Base-by-base conservation (phyloP, 176 grass and related monocot genomes). In the Carex pumila region DNA sequence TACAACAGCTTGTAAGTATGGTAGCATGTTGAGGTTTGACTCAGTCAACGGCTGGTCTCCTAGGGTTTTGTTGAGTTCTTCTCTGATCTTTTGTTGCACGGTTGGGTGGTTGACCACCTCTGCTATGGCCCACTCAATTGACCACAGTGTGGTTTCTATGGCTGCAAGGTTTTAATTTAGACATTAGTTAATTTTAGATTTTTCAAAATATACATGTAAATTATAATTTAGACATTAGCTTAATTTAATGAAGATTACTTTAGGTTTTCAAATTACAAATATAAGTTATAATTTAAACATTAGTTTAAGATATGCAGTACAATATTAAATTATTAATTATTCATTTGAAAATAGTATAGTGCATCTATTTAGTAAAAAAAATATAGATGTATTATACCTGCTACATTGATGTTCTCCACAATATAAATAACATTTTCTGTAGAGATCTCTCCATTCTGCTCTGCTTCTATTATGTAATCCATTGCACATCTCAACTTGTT, bases 391-490 rank as follows among this genome's bases (percentile, higher is more conserved):
- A 53, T 11, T 52, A 32, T 50, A 80, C 84, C 84, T 36, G 85
- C 85, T 68, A 86, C 85, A 67, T 86, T 86, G 74, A 86, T 86
- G 85, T 86, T 86, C 61, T 86, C 85, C 41, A 86, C 85, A 67
- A 86, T 86, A 37, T 86, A 80, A 45, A 86, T 86, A 52, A 86
- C 85, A 81, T 86, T 86, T n/a, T 86, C 85, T 64, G 43, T 65
- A 12, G 61, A 71, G 62, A 86, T 86, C 34, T 86, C 85, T 57
- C 85, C 85, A 45, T 81, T 86, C 45, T 81, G 60, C 47, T 86
- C 85, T 69, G 85, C 85, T 86, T 86, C 85, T 32, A 86, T 57
- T 55, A 86, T 69, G 62, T 86, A 43, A 80, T 86, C 85, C 34
- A 86, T 81, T 54, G 85, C 75, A 69, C 85, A 86, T 55, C 75